Conservation (phyloP, 2,329 filamentous ascomycete species). For the Chalaropsis thielavioides region DNA sequence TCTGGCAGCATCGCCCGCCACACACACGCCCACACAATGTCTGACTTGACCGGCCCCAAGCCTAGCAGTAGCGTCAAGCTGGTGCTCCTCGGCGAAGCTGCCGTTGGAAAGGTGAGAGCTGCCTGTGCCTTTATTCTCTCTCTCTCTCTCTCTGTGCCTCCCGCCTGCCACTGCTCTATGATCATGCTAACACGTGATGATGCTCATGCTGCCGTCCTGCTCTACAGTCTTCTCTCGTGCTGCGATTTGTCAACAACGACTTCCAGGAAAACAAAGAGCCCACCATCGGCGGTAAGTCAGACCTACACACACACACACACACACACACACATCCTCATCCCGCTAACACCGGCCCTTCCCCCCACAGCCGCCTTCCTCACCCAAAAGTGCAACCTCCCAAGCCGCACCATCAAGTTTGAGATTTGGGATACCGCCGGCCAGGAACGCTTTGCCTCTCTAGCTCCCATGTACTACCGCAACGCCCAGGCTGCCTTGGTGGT, state of each 20-base stretch:
- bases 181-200: neutral
- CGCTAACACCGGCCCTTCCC: constrained; percentile 8
- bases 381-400: constrained; percentile 94
- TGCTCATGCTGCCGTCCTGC: neutral
- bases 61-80: constrained; percentile 99
- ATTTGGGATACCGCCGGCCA: constrained; percentile 99
- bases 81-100: constrained; percentile 90
- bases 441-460: constrained; percentile 89
- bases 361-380: constrained; percentile 80
- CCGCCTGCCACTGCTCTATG: too few relatives aligned
- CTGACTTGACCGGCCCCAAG: constrained; percentile 56
- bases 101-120: constrained; percentile 74
- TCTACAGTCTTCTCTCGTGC: constrained; percentile 75
- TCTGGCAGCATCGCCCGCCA: neutral
- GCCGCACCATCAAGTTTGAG: constrained; percentile 80
- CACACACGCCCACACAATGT: constrained; percentile 23
- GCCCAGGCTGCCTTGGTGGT: constrained; percentile 94
- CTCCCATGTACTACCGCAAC: constrained; percentile 99
- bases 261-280: constrained; percentile 99
- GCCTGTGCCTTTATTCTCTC: too few relatives aligned
- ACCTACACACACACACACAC: neutral
- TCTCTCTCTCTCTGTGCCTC: too few relatives aligned
- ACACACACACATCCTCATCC: neutral
- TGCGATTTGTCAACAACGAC: constrained; percentile 98
- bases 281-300: constrained; percentile 75